Base-by-base conservation (phyloP, 371 early-diverging fungal genomes). In the Haplosporangium sp. region DNA sequence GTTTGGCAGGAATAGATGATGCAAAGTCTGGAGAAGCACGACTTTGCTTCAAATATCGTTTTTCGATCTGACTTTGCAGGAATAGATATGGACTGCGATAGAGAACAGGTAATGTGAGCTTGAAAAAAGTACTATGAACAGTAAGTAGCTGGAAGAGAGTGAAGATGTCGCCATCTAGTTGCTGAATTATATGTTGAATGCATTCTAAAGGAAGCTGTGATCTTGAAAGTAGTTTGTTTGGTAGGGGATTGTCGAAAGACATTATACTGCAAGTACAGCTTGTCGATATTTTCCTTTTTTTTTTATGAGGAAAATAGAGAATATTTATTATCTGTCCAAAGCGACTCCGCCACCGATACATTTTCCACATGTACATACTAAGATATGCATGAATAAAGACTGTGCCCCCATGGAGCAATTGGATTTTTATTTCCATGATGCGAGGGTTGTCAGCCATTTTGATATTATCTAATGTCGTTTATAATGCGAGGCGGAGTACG, bases 401-500 rank as follows among this genome's bases (percentile, higher is more conserved):
- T 27, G 27, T 27, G 27, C 27, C 27, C 27, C 27, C 27, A 27
- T 27, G 27, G 27, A 27, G 27, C 27, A 27, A 27, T 27, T 27
- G 27, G 27, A 27, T 27, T 27, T 27, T 27, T 27, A 27, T 27
- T 27, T 27, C 27, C 27, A 27, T 27, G 27, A 27, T 27, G 27
- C 27, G 27, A 27, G 27, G 27, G 27, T 27, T 27, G 27, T 27
- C 27, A 27, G 1, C 27, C 27, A 1, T 27, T 27, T 27, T 27
- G 27, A 27, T 27, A 27, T 27, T 27, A 27, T 27, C 27, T 27
- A 27, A 27, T 27, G 27, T 27, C 27, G 27, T 27, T 59, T 48
- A 73, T 60, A 78, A 58, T 9, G 70, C 27, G 8, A 71, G 60
- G 17, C 81, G 74, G 11, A 79, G 75, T 2, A 79, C 81, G 19